Conservation (phyloP, 176 grass and related monocot genomes). For the Pontederia paniculata region DNA sequence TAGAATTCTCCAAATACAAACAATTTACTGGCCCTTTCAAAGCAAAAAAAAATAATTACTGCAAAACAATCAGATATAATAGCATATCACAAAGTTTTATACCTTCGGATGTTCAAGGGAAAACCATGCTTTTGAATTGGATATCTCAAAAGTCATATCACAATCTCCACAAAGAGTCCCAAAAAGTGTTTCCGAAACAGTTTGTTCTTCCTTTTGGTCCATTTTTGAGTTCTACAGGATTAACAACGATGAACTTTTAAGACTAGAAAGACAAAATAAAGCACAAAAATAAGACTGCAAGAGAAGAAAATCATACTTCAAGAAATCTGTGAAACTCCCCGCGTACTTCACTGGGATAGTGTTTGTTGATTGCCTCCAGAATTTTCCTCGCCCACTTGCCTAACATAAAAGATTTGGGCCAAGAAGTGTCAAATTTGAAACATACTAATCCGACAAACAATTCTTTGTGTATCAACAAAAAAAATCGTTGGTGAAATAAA, state of each 20-base stretch:
- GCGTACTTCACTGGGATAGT: constrained; percentile 49
- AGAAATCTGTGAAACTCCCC: constrained; percentile 67
- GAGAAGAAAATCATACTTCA: constrained; percentile 41
- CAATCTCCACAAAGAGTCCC: constrained; percentile 41
- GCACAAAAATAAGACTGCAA: not conserved
- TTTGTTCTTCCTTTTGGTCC: constrained; percentile 32
- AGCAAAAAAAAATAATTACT: not conserved
- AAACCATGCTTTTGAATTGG: constrained; percentile 72
- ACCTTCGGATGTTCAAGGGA: constrained; percentile 92
- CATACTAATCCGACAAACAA: not conserved
- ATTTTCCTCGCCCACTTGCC: constrained; percentile 60
- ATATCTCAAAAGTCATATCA: constrained; percentile 39
- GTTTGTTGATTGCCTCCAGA: constrained; percentile 38
- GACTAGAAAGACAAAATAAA: no score
- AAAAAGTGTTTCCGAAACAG: constrained; percentile 26
- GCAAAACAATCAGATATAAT: not conserved
- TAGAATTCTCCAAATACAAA: constrained; percentile 7
- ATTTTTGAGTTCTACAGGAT: constrained; percentile 44
- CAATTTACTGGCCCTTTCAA: not conserved
- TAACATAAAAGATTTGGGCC: constrained; percentile 14
- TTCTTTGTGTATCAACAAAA: not conserved
- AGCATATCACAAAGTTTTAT: not conserved
- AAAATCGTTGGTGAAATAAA: not conserved
- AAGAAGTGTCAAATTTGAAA: constrained; percentile 8
- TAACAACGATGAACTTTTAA: not conserved